Evolutionary conservation across 2,329 filamentous ascomycete genomes (phyloP), one percentile per base, ranked within the genome.

Genomic region (Nemania sp.): DNA sequence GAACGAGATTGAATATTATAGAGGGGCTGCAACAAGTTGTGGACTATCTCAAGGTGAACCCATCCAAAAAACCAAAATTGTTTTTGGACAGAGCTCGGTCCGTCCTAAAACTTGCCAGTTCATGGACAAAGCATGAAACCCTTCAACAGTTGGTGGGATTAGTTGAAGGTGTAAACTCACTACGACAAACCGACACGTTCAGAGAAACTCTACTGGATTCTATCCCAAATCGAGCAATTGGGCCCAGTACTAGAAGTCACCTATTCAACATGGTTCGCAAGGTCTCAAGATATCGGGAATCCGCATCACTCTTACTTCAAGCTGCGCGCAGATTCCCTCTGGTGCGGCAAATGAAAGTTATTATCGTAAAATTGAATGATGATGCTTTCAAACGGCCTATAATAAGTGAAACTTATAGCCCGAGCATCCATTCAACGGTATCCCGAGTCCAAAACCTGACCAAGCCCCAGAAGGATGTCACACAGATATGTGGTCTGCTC

Each of bases 201-300:
- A 18, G 58, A 13, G 54, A 26, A 38, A 52, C 75, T 2, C n/a
- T 59, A 24, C 29, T 79, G 6, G 18, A 65, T 5, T 49, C 43
- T 0, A 75, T 80, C 45, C 70, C 74, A 5, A 60, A 74, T 18
- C 32, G 27, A 3, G 45, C 67, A 6, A 74, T 79, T 68, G 38
- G 59, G 7, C 63, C 68, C 0, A 54, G 13, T 6, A 43, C 49
- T 13, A 71, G 61, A 51, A 24, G 24, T 10, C 77, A 72, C 51
- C 62, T 81, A 0, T 24, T 77, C 5, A 79, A 80, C 18, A 79
- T 77, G 24, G 70, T 83, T 0, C 56, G 20, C 0, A 82, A 82
- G 64, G 75, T 83, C 1, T 75, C 79, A 18, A 74, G 78, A 57
- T 84, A 83, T 51, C 70, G 72, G 18, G 76, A 81, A 47, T 74